phyloP scores from a whole-genome alignment of 495 filamentous ascomycete species.

The Hypoxylon intermedium region DNA sequence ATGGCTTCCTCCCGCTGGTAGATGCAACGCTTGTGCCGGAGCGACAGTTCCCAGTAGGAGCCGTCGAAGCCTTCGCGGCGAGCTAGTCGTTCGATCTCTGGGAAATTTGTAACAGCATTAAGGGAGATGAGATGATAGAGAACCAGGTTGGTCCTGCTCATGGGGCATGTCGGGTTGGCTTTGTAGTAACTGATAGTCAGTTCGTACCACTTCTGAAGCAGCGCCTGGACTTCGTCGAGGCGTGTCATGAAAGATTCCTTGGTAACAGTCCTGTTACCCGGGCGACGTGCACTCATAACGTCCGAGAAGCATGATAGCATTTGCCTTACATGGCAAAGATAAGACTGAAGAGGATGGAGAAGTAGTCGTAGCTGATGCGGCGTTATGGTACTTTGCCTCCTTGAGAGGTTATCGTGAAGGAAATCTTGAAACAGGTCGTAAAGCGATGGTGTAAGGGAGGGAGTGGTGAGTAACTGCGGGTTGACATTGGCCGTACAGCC shows the following conservation, averaged over 20 bases:
- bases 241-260: conserved; percentile 58
- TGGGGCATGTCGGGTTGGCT: conserved; percentile 45
- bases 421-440: conserved; percentile 65
- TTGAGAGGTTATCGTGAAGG: conserved; percentile 52
- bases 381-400: conserved; percentile 45
- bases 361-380: conserved; percentile 59
- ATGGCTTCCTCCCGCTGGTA: conserved; percentile 61
- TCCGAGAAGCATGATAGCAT: conserved; percentile 57
- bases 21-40: conserved; percentile 60
- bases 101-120: conserved; percentile 64
- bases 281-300: conserved; percentile 40
- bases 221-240: conserved; percentile 61
- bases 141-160: conserved; percentile 62
- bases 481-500: conserved; percentile 45
- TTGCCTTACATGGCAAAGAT: conserved; percentile 57
- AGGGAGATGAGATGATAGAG: conserved; percentile 70
- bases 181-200: conserved; percentile 51
- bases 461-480: conserved; percentile 48
- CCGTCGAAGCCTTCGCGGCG: conserved; percentile 59
- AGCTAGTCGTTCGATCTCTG: conserved; percentile 65
- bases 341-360: conserved; percentile 59
- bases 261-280: conserved; percentile 49
- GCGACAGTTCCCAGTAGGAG: conserved; percentile 54
- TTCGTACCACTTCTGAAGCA: conserved; percentile 66
- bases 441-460: conserved; percentile 57